Base-by-base conservation (phyloP, 2,329 filamentous ascomycete species). In the Alternaria brassicicola region DNA sequence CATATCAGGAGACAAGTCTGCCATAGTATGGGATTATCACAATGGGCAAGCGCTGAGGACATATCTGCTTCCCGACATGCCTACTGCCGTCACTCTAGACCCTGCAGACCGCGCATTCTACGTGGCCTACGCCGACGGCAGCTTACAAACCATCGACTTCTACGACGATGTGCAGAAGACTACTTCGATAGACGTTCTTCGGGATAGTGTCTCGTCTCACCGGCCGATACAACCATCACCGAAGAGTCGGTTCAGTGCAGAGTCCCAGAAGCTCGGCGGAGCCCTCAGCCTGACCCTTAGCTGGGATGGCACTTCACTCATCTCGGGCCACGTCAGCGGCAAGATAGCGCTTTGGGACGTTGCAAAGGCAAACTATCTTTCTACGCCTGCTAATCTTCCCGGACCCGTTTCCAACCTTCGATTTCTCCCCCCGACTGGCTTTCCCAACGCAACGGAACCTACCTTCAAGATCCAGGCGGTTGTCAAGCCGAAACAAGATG, bases 1-100 rank as follows among this genome's bases (percentile, higher is more conserved):
- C 3, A 87, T 89, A 6, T 92, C 92, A 64, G 88, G 86, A 68
- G 95, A 98, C 79, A 93, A 91, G 78, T 95, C 92, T 7, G 92
- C 92, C 67, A 89, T 97, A 69, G 83, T 96, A 59, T 99, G 95
- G 95, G 93, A 98, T 78, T 96, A 96, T 74, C 87, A 88, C 61
- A 91, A 87, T 0, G 92, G 92, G 36, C 85, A 87, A 59, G 82
- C 89, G 10, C 80, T 98, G 56, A 87, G 93, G 41, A 98, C 93
- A 4, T 87, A 96, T 64, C 83, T 98, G 38, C 86, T 98, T 55
- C 87, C 91, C 2, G 83, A 84, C n/a, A 81, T 85, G 17, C 92
- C 93, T 15, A 82, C 89, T 28, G 93, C 89, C 67, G 76, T 94
- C 31, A 81, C 86, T 8, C 81, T 98, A 4, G 95, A 98, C 76